Conservation (phyloP, 805 yeast genomes). For the Candida insectorum region DNA sequence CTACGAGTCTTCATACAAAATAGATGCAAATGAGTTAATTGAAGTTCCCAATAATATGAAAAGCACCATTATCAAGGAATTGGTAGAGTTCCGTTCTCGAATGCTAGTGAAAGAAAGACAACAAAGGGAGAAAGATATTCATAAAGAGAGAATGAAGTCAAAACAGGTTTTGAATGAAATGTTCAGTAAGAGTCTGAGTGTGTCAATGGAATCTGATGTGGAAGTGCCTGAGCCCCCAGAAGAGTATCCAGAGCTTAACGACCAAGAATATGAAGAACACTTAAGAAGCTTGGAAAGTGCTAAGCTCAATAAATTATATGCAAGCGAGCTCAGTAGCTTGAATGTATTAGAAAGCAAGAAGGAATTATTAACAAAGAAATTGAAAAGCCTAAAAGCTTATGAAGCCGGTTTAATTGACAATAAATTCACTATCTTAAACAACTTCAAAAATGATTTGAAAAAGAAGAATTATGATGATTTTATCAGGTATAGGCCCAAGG, state of each 20-base stretch:
- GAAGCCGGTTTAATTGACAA: constrained; percentile 37
- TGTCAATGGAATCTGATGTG: constrained; percentile 1
- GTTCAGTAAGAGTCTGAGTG: constrained; percentile 15
- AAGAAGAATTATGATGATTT: constrained; percentile 23
- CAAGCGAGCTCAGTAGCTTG: constrained; percentile 12
- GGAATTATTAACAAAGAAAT: constrained; percentile 16
- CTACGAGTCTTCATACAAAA: constrained; percentile 41
- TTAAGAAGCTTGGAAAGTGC: constrained; percentile 18
- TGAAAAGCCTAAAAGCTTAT: constrained; percentile 25
- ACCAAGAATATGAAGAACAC: constrained; percentile 25
- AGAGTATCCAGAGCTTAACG: constrained; percentile 21
- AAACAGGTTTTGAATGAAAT: constrained; percentile 34
- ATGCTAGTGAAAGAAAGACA: constrained; percentile 51
- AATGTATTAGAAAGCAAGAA: constrained; percentile 17
- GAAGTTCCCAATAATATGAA: constrained; percentile 55
- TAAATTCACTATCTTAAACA: too few species aligned
- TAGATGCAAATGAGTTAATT: constrained; percentile 54
- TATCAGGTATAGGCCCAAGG: constrained; percentile 40
- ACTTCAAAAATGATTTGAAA: constrained; percentile 28
- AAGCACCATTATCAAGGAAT: constrained; percentile 50
- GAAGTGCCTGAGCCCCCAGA: constrained; percentile 1
- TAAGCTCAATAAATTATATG: constrained; percentile 19
- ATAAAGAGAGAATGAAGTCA: constrained; percentile 48
- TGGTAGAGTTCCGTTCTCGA: constrained; percentile 53
- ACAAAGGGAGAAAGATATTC: constrained; percentile 46